Evolutionary conservation across 768 basidiomycete genomes (phyloP).

Genomic region (Phylloporus rhodoxanthus): DNA sequence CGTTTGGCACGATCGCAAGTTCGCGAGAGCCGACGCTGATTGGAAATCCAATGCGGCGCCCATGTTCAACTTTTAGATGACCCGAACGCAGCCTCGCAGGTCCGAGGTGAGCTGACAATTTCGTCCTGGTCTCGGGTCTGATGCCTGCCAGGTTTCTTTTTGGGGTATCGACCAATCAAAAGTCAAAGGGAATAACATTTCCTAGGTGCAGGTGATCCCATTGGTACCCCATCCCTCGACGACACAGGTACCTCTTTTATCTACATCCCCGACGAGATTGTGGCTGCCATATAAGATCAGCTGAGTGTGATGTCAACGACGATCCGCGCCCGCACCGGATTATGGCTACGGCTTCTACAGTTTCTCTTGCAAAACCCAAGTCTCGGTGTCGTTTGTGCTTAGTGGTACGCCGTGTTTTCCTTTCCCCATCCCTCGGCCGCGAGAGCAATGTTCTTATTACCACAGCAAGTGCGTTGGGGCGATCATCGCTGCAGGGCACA

Average conservation of each 20-base stretch:
- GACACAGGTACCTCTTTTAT: slow-evolving; percentile 68
- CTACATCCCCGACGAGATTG: slow-evolving; percentile 46
- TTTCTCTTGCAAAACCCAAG: slow-evolving; percentile 42
- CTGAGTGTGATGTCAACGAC: slow-evolving; percentile 24
- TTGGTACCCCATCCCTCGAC: slow-evolving; percentile 23
- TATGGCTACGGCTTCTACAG: slow-evolving; percentile 49
- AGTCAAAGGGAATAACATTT: slow-evolving; percentile 17
- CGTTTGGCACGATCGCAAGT: slow-evolving; percentile 51
- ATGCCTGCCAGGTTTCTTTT: slow-evolving; percentile 10
- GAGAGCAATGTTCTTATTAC: neutral
- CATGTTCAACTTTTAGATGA: slow-evolving; percentile 55
- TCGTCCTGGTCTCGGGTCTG: neutral
- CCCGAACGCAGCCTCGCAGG: slow-evolving; percentile 34
- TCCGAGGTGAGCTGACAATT: slow-evolving; percentile 38
- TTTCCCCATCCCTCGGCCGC: too few species aligned
- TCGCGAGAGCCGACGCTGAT: slow-evolving; percentile 49
- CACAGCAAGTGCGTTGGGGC: slow-evolving; percentile 46
- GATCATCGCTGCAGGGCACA: slow-evolving; percentile 36
- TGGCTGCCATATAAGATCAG: slow-evolving; percentile 40
- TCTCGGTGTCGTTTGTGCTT: slow-evolving; percentile 41
- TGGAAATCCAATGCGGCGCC: slow-evolving; percentile 54
- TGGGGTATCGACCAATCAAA: slow-evolving; percentile 35
- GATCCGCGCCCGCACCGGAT: slow-evolving; percentile 35
- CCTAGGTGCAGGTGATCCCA: slow-evolving; percentile 35
- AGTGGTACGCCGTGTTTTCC: slow-evolving; percentile 21